Evolutionary conservation across 345 rosid genomes (phyloP).

Genomic region (Aquilaria malaccensis): DNA sequence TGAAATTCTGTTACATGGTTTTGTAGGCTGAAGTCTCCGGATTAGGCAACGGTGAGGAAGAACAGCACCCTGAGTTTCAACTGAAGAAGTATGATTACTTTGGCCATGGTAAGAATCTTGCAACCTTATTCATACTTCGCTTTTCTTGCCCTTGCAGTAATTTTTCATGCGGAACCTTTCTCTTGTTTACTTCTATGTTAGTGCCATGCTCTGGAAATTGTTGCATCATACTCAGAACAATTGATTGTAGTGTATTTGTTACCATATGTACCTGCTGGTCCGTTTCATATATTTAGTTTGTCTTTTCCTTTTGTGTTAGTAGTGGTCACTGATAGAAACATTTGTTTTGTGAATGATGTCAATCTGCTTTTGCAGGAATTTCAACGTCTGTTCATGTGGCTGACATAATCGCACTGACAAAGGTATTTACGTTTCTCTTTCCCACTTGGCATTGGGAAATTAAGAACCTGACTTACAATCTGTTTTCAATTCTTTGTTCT

Average conservation of each 20-base stretch:
- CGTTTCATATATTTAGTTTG: neutral
- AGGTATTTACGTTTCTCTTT: slow-evolving; percentile 36
- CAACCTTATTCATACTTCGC: neutral
- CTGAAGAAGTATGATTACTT: slow-evolving; percentile 79
- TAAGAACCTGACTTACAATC: neutral
- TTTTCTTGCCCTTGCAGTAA: neutral
- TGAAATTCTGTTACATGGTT: slow-evolving; percentile 7
- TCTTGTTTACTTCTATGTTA: neutral
- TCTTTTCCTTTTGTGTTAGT: neutral
- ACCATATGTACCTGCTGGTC: neutral
- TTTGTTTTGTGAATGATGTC: slow-evolving; percentile 1
- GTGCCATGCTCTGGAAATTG: too few species aligned
- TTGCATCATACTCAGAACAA: too few species aligned
- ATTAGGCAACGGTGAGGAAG: slow-evolving; percentile 49
- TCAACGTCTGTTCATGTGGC: slow-evolving; percentile 46
- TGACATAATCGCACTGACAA: slow-evolving; percentile 66
- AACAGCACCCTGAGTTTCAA: slow-evolving; percentile 57
- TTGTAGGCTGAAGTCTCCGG: slow-evolving; percentile 76
- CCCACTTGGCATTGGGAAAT: too few species aligned
- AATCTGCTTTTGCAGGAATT: slow-evolving; percentile 41
- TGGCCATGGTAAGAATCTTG: slow-evolving; percentile 54
- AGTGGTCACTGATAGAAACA: slow-evolving; percentile 2
- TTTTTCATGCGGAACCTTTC: neutral
- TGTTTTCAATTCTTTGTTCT: slow-evolving; percentile 8
- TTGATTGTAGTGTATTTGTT: neutral